Conservation (phyloP, 257 asterid genomes). For the Ligustrum vulgare region DNA sequence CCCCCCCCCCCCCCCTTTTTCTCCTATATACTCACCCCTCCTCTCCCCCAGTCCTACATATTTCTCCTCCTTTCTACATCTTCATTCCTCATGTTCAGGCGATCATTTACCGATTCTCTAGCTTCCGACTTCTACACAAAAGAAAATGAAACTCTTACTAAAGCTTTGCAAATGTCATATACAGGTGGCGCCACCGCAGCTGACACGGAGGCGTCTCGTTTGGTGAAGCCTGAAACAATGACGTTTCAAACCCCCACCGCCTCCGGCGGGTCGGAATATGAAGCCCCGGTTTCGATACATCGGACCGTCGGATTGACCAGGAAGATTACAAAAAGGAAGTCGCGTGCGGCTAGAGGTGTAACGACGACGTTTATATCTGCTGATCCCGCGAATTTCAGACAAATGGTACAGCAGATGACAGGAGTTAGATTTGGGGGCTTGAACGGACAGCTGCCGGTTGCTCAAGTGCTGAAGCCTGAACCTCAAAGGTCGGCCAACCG, state of each 20-base stretch:
- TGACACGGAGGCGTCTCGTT: conserved; percentile 34
- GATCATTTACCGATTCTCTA: conserved; percentile 60
- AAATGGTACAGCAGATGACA: conserved; percentile 95
- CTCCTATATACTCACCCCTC: conserved; percentile 41
- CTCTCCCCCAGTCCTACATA: background rate
- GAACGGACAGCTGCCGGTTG: conserved; percentile 32
- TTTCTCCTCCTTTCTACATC: background rate
- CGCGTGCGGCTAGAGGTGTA: conserved; percentile 71
- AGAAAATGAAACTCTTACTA: conserved; percentile 60
- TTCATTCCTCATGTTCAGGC: conserved; percentile 29
- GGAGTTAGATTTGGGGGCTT: conserved; percentile 58
- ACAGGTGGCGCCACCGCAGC: conserved; percentile 39
- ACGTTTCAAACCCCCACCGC: conserved; percentile 42
- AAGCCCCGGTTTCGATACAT: conserved; percentile 34
- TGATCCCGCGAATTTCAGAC: conserved; percentile 82
- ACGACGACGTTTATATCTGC: conserved; percentile 82
- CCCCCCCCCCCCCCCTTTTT: conserved; percentile 24
- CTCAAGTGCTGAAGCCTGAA: conserved; percentile 58
- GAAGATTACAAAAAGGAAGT: conserved; percentile 62
- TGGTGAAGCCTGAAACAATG: conserved; percentile 30
- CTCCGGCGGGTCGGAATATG: conserved; percentile 76
- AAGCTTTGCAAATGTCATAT: conserved; percentile 55
- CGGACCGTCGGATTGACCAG: conserved; percentile 37
- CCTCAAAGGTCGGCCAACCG: conserved; percentile 47
- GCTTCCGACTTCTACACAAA: conserved; percentile 42